Evolutionary conservation across 2,329 filamentous ascomycete species (phyloP), one percentile per base, ranked within the genome.

Genomic region (Aspergillus pseudoterreus): DNA sequence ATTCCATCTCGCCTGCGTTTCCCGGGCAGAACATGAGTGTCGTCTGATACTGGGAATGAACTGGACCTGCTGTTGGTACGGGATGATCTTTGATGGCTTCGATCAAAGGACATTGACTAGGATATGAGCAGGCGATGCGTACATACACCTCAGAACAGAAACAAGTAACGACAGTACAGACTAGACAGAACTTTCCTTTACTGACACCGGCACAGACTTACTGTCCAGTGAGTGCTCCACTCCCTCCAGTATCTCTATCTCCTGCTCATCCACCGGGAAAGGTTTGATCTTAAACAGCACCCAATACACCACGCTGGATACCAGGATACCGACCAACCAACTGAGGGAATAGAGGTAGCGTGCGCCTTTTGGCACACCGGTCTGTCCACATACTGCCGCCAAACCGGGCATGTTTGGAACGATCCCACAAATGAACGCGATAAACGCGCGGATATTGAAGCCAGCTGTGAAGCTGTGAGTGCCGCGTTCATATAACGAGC

Each of bases 271-370:
- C 4, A 54, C 49, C 9, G 30, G 27, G 41, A 54, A 49, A n/a
- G 52, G 46, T 46, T 50, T 52, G 1, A 43, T n/a, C 12, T 43
- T 4, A 15, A 49, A 54, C 14, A 54, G 36, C 4, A 38, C 38
- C 35, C 41, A 54, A 17, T 54, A 54, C 2, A 52, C 49, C 4
- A 6, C 4, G 3, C 49, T 46, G 3, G 49, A 17, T 14, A 54
- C 42, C 10, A 52, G 6, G n/a, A 47, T 46, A 27, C 49, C 49
- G 4, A 54, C 52, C 33, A 54, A 15, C 52, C 52, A 54, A 43
- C 52, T 54, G 12, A 49, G 22, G 33, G 49, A 52, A 32, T 54
- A 54, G 21, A 54, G 22, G 43, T 54, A 54, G 14, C n/a, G 45
- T n/a, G 52, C 52, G 1, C 52, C 52, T 15, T 5, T 27, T 4